Evolutionary conservation across 1,284 basidiomycete species (phyloP).

Genomic region (Gymnopus androsaceus): DNA sequence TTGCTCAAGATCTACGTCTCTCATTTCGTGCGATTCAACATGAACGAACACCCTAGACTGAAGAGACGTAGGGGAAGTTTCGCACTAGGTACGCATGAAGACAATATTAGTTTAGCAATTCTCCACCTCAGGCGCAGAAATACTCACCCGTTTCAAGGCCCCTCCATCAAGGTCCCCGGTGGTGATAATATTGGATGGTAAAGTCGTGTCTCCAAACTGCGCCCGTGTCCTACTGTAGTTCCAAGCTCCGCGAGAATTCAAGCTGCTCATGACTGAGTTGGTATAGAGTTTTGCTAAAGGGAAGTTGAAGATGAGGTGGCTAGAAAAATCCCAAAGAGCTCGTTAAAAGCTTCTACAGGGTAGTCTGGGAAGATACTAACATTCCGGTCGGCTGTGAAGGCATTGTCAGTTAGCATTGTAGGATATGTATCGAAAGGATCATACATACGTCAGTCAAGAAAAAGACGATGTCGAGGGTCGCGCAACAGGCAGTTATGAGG

Average conservation of each 20-base stretch:
- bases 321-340: constrained; percentile 13
- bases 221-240: constrained; percentile 21
- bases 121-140: background rate
- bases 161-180: background rate
- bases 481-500: constrained; percentile 34
- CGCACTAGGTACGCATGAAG: background rate
- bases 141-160: background rate
- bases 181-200: background rate
- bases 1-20: constrained; percentile 7
- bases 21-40: constrained; percentile 28
- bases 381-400: constrained; percentile 29
- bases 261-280: constrained; percentile 43
- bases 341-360: background rate
- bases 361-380: constrained; percentile 23
- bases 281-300: constrained; percentile 45
- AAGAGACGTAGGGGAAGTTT: background rate
- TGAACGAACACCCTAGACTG: constrained; percentile 22
- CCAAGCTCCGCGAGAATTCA: constrained; percentile 40
- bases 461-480: constrained; percentile 35
- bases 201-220: background rate
- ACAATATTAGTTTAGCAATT: background rate
- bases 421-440: background rate
- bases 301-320: constrained; percentile 44
- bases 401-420: background rate
- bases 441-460: constrained; percentile 34